phyloP scores from a whole-genome alignment of 2,329 filamentous ascomycete species.

The Albophoma yamanashiensis region DNA sequence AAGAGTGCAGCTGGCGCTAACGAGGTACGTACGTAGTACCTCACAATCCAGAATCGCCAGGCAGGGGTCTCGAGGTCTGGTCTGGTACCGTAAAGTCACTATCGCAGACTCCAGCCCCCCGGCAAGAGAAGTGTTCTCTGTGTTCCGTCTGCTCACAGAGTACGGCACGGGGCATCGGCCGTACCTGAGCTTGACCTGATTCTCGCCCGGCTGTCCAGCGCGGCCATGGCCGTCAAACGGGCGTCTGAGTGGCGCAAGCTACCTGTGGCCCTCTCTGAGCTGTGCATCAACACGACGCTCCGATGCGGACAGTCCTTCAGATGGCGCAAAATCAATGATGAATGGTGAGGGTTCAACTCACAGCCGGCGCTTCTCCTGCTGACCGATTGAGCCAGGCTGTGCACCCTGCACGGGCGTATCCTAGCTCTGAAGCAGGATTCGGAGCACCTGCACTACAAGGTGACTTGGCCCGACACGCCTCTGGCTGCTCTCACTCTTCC shows the following conservation, averaged over 20 bases:
- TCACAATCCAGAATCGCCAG: neutral
- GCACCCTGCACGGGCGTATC: conserved; percentile 75
- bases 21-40: neutral
- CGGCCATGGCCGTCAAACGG: conserved; percentile 28
- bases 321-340: conserved; percentile 77
- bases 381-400: conserved; percentile 43
- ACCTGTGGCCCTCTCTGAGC: conserved; percentile 69
- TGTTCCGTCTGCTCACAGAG: no score
- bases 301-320: conserved; percentile 94
- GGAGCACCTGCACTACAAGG: conserved; percentile 68
- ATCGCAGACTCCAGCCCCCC: neutral
- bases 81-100: no score
- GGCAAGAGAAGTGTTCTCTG: neutral
- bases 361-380: neutral
- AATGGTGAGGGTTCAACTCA: conserved; percentile 51
- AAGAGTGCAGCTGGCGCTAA: neutral
- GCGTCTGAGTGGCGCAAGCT: conserved; percentile 80
- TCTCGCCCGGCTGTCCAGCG: no score
- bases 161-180: no score
- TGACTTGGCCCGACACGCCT: conserved; percentile 41
- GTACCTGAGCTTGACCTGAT: neutral
- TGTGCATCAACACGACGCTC: conserved; percentile 89
- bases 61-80: neutral
- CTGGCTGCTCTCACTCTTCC: conserved; percentile 6
- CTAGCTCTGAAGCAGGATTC: conserved; percentile 77